Evolutionary conservation across 2,329 filamentous ascomycete genomes (phyloP), one percentile per base, ranked within the genome.

Genomic region (Clathrospora elynae): DNA sequence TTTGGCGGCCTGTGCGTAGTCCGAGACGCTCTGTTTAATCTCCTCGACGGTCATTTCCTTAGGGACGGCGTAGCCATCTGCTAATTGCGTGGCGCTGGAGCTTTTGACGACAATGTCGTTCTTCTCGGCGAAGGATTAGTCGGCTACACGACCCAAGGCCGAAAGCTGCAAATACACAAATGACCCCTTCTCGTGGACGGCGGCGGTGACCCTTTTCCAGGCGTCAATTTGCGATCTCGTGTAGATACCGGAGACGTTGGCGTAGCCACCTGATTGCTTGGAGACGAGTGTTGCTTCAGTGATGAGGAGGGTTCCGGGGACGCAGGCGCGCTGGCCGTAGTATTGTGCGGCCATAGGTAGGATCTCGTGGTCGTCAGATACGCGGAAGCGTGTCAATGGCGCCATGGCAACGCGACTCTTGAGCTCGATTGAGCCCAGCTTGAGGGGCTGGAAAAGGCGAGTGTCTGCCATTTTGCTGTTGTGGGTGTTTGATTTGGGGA

Each of bases 81-180:
- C 43, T 0, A 67, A 52, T 10, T 55, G 43, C 2, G 65, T 59
- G 10, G 71, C 61, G 34, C 62, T 59, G 54, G 71, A 30, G 55
- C 64, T 48, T 60, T 59, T 45, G 54, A 69, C 38, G 47, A 64
- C 42, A 51, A 70, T 51, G 49, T 68, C 59, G 14, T 73, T 64
- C n/a, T 58, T 57, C 16, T 66, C 55, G 11, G 73, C 53, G 4
- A 71, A 57, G 1, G 64, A 47, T 0, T 68, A 61, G 45, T 72
- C 64, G 0, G 78, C 79, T 3, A 76, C 75, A 3, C 85, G 78
- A 4, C 85, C 84, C 5, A 82, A 70, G 0, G 76, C 77, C 75
- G 82, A 86, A 0, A 88, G 71, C 59, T 88, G 85, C 2, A 76
- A 64, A 67, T 75, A 86, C 36, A 87, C 82, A 59, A 75, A 81